A percentile compares a stretch with the other conserved stretches of the same genome.
Evolutionary conservation across 2,329 filamentous ascomycete species (phyloP).

Genomic region (Colletotrichum nymphaeae): DNA sequence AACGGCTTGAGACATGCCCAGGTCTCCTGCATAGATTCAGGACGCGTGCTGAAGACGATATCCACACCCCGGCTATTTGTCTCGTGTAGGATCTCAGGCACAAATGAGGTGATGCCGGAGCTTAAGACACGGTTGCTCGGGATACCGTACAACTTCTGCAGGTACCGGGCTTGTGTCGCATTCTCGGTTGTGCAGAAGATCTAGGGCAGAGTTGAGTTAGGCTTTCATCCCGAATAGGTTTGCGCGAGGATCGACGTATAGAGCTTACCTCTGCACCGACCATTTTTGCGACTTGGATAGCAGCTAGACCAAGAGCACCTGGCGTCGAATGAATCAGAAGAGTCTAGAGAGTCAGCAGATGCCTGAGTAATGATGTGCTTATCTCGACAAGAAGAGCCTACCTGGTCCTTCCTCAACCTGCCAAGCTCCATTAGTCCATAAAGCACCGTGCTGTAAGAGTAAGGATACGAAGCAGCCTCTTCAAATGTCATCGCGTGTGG

Average conservation of each 20-base stretch:
- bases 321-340: conserved; percentile 31
- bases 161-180: conserved; percentile 47
- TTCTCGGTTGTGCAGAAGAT: conserved; percentile 50
- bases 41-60: conserved; percentile 53
- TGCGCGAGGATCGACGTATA: background rate
- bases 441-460: conserved; percentile 45
- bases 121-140: conserved; percentile 46
- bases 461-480: conserved; percentile 44
- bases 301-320: background rate
- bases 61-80: conserved; percentile 48
- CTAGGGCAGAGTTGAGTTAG: background rate
- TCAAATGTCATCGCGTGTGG: conserved; percentile 43
- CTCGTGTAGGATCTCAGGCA: conserved; percentile 38
- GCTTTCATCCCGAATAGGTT: too few species aligned
- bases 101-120: conserved; percentile 45
- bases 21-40: conserved; percentile 52
- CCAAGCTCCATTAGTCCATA: conserved; percentile 38
- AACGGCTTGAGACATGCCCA: conserved; percentile 58
- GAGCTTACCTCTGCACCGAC: conserved; percentile 12
- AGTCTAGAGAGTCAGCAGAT: conserved; percentile 36
- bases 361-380: too few species aligned
- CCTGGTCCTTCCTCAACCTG: conserved; percentile 38
- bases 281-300: conserved; percentile 9
- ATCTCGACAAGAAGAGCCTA: background rate
- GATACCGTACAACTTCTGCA: conserved; percentile 46